phyloP scores from a whole-genome alignment of 2,329 filamentous ascomycete species.

The Cytospora paraplurivora region DNA sequence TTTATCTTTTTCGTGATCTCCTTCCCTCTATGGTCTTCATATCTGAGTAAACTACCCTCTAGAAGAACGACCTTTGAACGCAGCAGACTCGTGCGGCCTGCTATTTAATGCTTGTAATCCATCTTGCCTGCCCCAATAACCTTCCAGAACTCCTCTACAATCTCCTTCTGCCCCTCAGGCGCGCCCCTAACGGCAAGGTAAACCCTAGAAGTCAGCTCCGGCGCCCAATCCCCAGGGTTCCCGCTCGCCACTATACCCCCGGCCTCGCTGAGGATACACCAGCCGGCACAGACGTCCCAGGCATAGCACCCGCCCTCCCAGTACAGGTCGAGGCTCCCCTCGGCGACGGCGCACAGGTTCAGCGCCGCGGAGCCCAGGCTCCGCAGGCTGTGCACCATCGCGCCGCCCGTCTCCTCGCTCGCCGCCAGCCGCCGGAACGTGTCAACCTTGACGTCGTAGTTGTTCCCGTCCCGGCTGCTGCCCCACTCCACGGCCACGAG shows the following conservation, averaged over 20 bases:
- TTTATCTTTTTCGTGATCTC: too few species aligned
- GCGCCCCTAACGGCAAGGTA: constrained; percentile 67
- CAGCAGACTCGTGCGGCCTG: neutral
- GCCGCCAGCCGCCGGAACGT: constrained; percentile 65
- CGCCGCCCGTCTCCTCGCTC: constrained; percentile 62
- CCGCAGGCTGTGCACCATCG: constrained; percentile 77
- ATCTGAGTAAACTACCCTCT: too few species aligned
- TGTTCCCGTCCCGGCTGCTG: constrained; percentile 64
- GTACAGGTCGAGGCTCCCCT: constrained; percentile 71
- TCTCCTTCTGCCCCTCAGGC: constrained; percentile 59
- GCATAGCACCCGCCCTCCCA: constrained; percentile 87
- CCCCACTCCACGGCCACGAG: constrained; percentile 77
- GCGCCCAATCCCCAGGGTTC: constrained; percentile 73
- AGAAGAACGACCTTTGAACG: too few species aligned
- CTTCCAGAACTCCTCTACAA: constrained; percentile 66
- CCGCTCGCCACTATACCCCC: constrained; percentile 73
- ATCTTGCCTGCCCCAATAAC: constrained; percentile 58
- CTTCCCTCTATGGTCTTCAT: too few species aligned
- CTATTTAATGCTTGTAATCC: constrained; percentile 43
- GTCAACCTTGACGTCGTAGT: constrained; percentile 69
- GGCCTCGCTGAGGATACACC: constrained; percentile 74
- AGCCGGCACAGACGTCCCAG: constrained; percentile 83
- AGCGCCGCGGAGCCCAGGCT: constrained; percentile 72
- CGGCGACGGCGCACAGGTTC: constrained; percentile 72
- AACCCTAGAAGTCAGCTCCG: constrained; percentile 58